Evolutionary conservation across 257 asterid genomes (phyloP).

Genomic region (Petrea volubilis): DNA sequence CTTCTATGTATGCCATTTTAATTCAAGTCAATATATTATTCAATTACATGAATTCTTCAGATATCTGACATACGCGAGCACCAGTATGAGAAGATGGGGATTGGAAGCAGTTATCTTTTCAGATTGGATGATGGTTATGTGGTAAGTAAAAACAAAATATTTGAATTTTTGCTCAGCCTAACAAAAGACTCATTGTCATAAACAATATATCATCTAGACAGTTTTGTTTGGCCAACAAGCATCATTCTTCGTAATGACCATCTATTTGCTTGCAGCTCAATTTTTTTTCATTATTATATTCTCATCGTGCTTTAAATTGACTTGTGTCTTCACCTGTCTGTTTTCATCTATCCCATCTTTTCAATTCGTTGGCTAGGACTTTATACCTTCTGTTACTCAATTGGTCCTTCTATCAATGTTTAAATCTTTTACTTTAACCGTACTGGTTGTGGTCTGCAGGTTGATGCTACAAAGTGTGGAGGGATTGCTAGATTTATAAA

Average conservation of each 20-base stretch:
- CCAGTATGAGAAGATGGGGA: conserved; percentile 91
- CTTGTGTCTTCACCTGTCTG: conserved; percentile 5
- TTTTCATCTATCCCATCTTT: not conserved
- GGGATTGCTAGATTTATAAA: conserved; percentile 96
- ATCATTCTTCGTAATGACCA: not conserved
- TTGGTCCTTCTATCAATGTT: conserved; percentile 10
- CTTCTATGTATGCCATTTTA: conserved; percentile 13
- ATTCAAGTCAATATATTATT: conserved; percentile 3
- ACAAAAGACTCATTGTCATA: not conserved
- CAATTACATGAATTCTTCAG: conserved; percentile 35
- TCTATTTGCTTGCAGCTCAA: conserved; percentile 3
- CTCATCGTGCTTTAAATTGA: not conserved
- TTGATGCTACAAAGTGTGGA: conserved; percentile 98
- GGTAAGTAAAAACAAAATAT: conserved; percentile 50
- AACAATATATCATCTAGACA: conserved; percentile 12
- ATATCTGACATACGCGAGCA: conserved; percentile 93
- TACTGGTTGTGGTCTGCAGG: conserved; percentile 48
- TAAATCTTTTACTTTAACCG: not conserved
- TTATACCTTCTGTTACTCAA: not conserved
- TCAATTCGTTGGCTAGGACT: conserved; percentile 2
- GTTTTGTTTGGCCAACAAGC: not conserved
- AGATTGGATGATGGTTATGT: conserved; percentile 99
- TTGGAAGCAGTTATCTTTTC: conserved; percentile 99
- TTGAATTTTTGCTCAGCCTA: conserved; percentile 13
- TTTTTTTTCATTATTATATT: not conserved